Percentiles rank a stretch among this genome's conserved stretches.
phyloP scores from a whole-genome alignment of 257 asterid genomes.

The Capsicum baccatum region DNA sequence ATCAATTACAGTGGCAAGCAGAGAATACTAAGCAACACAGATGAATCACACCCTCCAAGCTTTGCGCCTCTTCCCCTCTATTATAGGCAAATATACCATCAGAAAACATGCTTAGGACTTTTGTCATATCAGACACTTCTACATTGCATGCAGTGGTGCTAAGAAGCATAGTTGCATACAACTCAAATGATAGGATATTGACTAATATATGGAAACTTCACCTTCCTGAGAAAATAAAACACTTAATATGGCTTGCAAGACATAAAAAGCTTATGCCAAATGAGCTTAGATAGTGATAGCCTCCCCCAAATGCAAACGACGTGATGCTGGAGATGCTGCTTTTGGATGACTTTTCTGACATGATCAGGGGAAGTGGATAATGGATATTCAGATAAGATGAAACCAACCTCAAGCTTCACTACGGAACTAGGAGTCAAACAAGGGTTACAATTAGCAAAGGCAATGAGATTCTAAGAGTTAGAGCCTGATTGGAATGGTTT shows the following conservation, averaged over 20 bases:
- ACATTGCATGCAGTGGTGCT: slow-evolving; percentile 11
- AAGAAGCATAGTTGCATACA: neutral
- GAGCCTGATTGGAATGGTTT: too few species aligned
- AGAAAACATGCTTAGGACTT: neutral
- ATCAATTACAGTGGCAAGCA: neutral
- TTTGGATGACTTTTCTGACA: neutral
- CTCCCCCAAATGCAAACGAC: neutral
- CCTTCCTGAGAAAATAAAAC: neutral
- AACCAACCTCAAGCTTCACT: neutral
- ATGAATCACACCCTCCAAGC: neutral
- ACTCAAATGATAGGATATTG: neutral
- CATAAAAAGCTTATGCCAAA: neutral
- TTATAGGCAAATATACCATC: neutral
- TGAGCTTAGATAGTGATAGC: neutral
- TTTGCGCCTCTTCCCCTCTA: neutral
- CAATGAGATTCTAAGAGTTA: neutral
- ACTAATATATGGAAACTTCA: neutral
- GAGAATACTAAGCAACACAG: neutral
- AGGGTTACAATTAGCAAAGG: slow-evolving; percentile 11
- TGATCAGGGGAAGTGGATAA: neutral
- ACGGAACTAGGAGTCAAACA: neutral
- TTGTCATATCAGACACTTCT: neutral
- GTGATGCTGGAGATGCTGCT: neutral
- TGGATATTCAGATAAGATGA: neutral
- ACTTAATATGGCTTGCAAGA: neutral